These are phyloP conservation scores for Rhizomucor pusillus DNA, from an alignment of 371 early-diverging fungal genomes.

Conservation along the genomic window DNA sequence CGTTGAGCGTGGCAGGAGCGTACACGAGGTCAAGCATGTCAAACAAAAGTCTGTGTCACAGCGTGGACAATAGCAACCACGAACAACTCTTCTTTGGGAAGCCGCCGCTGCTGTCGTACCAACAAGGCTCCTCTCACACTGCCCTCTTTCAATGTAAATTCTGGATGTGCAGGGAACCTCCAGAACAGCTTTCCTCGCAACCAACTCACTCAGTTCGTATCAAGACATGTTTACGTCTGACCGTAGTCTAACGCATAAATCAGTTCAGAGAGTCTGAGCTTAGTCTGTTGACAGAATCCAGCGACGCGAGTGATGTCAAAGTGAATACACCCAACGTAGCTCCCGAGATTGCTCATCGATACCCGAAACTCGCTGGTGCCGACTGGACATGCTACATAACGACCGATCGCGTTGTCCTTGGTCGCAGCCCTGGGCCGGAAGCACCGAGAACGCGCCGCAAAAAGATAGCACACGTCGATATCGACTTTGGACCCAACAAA, in stretches of 20 bases:
- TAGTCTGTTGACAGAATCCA: conserved; percentile 29
- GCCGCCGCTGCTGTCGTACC: no score
- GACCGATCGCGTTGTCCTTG: conserved; percentile 23
- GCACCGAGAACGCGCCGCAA: conserved; percentile 2
- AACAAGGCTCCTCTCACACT: no score
- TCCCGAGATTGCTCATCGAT: conserved; percentile 21
- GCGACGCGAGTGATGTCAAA: conserved; percentile 18
- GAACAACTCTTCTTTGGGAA: no score
- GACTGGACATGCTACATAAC: conserved; percentile 47
- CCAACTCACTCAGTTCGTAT: no score
- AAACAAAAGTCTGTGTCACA: not conserved
- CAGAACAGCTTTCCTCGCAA: no score
- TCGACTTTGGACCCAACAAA: conserved; percentile 36
- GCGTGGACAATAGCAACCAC: no score
- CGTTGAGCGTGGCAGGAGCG: conserved; percentile 21
- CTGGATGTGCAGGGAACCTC: no score
- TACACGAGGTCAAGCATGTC: not conserved
- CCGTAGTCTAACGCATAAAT: not conserved
- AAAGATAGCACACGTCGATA: conserved; percentile 16
- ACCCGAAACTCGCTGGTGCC: conserved; percentile 40
- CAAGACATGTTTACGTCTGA: no score
- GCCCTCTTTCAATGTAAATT: no score
- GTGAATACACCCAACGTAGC: conserved; percentile 27
- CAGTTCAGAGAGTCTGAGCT: conserved; percentile 30
- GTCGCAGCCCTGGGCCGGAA: conserved; percentile 26